Conservation (phyloP, 805 yeast species). For the Kuraishia piskuri region DNA sequence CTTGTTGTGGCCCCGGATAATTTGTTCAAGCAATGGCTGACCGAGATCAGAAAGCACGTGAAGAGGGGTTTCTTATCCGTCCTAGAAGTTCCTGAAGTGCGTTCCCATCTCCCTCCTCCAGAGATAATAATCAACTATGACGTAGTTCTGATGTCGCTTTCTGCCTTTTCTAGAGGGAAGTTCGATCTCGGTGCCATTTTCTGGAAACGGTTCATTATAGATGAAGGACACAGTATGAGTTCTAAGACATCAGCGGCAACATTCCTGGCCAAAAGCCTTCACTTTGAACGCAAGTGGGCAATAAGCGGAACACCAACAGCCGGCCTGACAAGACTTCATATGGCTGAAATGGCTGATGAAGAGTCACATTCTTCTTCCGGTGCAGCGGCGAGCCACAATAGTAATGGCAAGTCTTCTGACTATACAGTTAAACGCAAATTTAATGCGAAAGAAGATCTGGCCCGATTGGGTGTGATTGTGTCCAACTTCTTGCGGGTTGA, state of each 20-base stretch:
- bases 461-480: constrained; percentile 43
- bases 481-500: constrained; percentile 46
- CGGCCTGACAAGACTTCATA: constrained; percentile 51
- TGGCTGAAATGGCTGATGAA: constrained; percentile 25
- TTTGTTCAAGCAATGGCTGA: constrained; percentile 55
- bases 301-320: constrained; percentile 74
- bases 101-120: constrained; percentile 20
- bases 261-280: constrained; percentile 34
- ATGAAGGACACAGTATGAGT: constrained; percentile 64
- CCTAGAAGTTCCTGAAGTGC: constrained; percentile 16
- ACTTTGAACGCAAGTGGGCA: constrained; percentile 61
- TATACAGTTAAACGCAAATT: constrained; percentile 42
- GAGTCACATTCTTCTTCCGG: neutral
- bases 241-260: constrained; percentile 43
- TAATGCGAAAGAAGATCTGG: constrained; percentile 43
- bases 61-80: constrained; percentile 27
- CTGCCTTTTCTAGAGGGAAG: constrained; percentile 34
- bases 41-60: constrained; percentile 51
- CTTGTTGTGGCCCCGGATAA: constrained; percentile 60
- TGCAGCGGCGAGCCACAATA: constrained; percentile 2
- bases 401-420: constrained; percentile 12
- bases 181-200: constrained; percentile 31
- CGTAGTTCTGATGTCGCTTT: constrained; percentile 39
- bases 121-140: constrained; percentile 35
- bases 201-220: constrained; percentile 69